Conservation (phyloP, 228 moss, liverwort and hornwort genomes). For the Sphagnum fallax region DNA sequence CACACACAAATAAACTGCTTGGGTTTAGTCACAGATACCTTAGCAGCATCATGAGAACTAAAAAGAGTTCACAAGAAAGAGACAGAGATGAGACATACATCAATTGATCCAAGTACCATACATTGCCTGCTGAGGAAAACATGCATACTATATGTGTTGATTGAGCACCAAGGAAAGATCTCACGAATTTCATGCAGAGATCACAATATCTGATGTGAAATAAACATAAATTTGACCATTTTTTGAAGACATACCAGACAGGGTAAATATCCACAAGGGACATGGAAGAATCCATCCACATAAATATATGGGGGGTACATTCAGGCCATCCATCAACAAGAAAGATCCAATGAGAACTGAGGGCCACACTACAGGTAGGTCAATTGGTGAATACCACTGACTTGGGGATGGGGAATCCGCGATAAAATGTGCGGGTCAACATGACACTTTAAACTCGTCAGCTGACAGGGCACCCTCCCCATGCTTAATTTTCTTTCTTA, state of each 20-base stretch:
- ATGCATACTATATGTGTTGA: no score
- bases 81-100: background rate
- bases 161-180: background rate
- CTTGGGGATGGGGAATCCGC: slow-evolving; percentile 70
- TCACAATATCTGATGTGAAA: no score
- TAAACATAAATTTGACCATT: no score
- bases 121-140: no score
- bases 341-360: background rate
- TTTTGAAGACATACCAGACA: background rate
- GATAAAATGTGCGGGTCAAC: slow-evolving; percentile 94
- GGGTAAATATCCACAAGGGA: background rate
- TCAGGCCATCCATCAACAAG: background rate
- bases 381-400: slow-evolving; percentile 53
- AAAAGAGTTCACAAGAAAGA: no score
- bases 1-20: no score
- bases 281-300: background rate
- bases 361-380: slow-evolving; percentile 17
- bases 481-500: slow-evolving; percentile 30
- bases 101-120: background rate
- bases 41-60: no score
- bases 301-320: background rate
- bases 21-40: no score
- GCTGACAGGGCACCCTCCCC: slow-evolving; percentile 59
- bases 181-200: background rate
- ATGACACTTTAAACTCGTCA: slow-evolving; percentile 93